Base-by-base conservation (phyloP, 352 stramenopile genomes). In the Pythium vanterpoolii region DNA sequence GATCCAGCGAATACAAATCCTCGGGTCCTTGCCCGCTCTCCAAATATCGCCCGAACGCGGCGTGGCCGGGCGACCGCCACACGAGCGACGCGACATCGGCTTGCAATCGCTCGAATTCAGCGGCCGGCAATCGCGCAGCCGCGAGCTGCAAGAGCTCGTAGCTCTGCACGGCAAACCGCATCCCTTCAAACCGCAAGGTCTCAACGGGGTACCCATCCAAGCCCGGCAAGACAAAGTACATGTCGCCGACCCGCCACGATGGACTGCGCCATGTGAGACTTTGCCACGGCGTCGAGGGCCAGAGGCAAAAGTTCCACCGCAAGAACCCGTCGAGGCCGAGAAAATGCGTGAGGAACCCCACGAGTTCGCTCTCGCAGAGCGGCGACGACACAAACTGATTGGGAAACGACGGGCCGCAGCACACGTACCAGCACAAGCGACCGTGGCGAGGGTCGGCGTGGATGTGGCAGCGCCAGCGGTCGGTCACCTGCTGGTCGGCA, bases 251-350 rank as follows among this genome's bases (percentile, higher is more conserved):
- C 39, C 85, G 83, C 83, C 83, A 92, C 31, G 68, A 72, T 4
- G 78, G 69, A 13, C 74, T 69, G 18, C 83, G 73, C 83, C 83
- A 92, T 21, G 69, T 67, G 52, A 92, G 72, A 57, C 74, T 72
- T 10, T 77, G 60, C 83, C 83, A 90, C 2, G 80, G 83, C 46
- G 62, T 56, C 1, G 62, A 56, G 0, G 83, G 83, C 83, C 83
- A 92, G 10, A 92, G 62, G 21, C 83, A 89, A 65, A 83, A 92
- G 47, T 92, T 90, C 83, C 83, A 92, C n/a, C 83, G 80, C 46
- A 92, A 49, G 39, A 92, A 92, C 21, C 83, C 83, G 56, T 92
- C 80, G 44, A 92, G 73, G 54, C 87, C 69, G 34, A 90, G 76
- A 56, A 92, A 88, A 58, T 83, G 82, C 13, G 83, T 92, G 24